Percentiles rank a stretch among this genome's conserved stretches.
phyloP scores from a whole-genome alignment of 192 early-diverging fungal genomes.

The Backusella circina region DNA sequence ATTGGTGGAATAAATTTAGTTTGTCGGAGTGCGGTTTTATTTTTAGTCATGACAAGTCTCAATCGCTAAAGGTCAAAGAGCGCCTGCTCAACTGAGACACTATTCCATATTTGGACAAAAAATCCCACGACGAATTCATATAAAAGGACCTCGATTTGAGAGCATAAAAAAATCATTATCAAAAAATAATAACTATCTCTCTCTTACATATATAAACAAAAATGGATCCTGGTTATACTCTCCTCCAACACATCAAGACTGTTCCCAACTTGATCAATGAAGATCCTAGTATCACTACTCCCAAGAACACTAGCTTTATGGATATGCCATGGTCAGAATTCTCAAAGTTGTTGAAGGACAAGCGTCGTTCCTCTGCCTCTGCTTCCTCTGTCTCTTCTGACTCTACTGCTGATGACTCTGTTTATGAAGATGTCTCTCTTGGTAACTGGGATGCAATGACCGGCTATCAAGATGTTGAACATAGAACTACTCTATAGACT shows the following conservation, averaged over 20 bases:
- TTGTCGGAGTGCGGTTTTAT: not conserved
- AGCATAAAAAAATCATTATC: not conserved
- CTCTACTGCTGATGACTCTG: not conserved
- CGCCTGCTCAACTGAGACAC: not conserved
- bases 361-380: constrained; percentile 6
- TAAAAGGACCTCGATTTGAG: not conserved
- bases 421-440: constrained; percentile 7
- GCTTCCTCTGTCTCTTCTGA: not conserved
- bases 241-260: constrained; percentile 37
- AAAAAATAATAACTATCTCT: not conserved
- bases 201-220: not conserved
- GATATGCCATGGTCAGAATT: constrained; percentile 38
- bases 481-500: not conserved
- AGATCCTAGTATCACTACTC: constrained; percentile 34
- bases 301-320: constrained; percentile 37
- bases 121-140: constrained; percentile 4
- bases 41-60: not conserved
- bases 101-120: not conserved
- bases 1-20: not conserved
- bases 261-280: constrained; percentile 38
- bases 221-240: constrained; percentile 39
- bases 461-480: constrained; percentile 14
- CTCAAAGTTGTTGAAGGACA: constrained; percentile 27
- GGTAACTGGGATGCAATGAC: constrained; percentile 30
- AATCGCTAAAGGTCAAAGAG: not conserved